Evolutionary conservation across 805 yeast genomes (phyloP), one percentile per base, ranked within the genome.

Genomic region (Yamadazyma insecticola): DNA sequence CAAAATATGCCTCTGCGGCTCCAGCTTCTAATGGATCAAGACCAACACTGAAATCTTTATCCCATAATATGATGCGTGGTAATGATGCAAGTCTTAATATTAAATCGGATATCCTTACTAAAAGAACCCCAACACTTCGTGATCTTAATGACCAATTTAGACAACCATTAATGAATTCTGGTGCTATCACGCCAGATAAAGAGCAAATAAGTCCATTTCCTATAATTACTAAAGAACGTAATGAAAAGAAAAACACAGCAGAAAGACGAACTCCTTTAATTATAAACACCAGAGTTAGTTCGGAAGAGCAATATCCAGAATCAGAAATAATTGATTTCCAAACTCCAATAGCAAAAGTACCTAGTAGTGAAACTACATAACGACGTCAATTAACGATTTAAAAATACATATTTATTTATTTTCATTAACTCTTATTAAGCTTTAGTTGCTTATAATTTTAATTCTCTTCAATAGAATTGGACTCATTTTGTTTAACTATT

Each of bases 401-500:
- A 18, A 18, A 18, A 18, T 18, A 18, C 10, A n/a, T 10, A 18
- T 18, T 7, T 18, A 18, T 18, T 18, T 18, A 18, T 18, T 18
- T 18, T 18, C 21, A 18, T 18, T 18, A 7, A 18, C 21, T 7
- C 21, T 18, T 10, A 7, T 18, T 18, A 18, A 7, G 10, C 21
- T 18, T 10, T 18, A 8, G 7, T 24, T 24, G 17, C 16, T 6
- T 7, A 12, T 24, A 10, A 16, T 6, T 13, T 13, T 26, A 11
- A 16, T 8, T 26, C 7, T 7, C 24, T 10, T 17, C 16, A 20
- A 14, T 10, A n/a, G n/a, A n/a, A 24, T 30, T 32, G 19, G 20
- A 32, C 22, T 39, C 39, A 26, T 44, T 47, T 32, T 47, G 54
- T 29, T 38, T 28, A 13, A 54, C 37, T 4, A 60, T 44, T 28